A percentile compares a stretch with the other conserved stretches of the same genome.
These are phyloP conservation scores for Camellia sinensis DNA, from an alignment of 148 eudicot genomes.

Conservation along the genomic window DNA sequence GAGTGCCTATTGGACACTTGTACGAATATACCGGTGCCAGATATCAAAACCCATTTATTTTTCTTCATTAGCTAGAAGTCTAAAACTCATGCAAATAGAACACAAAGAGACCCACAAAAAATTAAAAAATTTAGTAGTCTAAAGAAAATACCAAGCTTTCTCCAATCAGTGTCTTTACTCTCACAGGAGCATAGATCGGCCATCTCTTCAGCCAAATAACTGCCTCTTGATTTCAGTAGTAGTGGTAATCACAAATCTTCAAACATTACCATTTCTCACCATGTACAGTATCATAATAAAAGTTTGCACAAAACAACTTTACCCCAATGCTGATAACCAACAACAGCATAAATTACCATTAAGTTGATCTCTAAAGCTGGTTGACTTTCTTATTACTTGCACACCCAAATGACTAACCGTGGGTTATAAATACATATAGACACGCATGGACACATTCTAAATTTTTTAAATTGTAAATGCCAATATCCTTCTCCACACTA, in stretches of 20 bases:
- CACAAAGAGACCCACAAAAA: no score
- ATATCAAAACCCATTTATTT: neutral
- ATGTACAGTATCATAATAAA: neutral
- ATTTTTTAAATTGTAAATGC: neutral
- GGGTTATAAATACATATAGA: neutral
- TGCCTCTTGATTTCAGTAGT: neutral
- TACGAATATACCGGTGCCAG: neutral
- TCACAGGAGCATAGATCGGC: neutral
- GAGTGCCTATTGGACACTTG: neutral
- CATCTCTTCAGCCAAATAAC: neutral
- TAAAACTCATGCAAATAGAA: neutral
- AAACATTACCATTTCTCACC: neutral
- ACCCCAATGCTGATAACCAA: neutral
- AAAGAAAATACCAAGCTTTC: neutral
- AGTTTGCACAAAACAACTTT: neutral
- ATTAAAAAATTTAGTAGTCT: no score
- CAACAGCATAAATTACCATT: neutral
- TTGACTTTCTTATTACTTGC: neutral
- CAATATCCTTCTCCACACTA: neutral
- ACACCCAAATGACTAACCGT: neutral
- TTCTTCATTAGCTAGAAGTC: neutral
- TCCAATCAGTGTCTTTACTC: neutral
- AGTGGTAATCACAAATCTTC: neutral
- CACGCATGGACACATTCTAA: neutral
- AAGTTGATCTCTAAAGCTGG: neutral